A percentile compares a stretch with the other conserved stretches of the same genome.
phyloP scores from a whole-genome alignment of 805 yeast species.

The Helenozyma baotianmanensis region DNA sequence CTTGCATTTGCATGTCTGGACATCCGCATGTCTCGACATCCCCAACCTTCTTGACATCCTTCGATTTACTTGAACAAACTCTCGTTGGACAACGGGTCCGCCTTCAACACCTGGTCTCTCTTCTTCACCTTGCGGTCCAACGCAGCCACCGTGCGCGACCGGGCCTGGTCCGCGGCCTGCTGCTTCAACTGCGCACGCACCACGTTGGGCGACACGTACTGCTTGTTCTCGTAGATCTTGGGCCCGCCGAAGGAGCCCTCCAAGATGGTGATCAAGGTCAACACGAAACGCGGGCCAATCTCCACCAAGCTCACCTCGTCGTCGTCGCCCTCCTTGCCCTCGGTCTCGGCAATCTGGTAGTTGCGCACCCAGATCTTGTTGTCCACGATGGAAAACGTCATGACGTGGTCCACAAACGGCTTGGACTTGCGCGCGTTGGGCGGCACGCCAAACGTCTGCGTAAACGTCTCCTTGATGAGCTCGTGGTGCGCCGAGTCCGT shows the following conservation, averaged over 20 bases:
- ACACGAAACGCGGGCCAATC: slow-evolving; percentile 93
- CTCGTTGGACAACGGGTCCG: slow-evolving; percentile 80
- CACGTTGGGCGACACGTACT: slow-evolving; percentile 92
- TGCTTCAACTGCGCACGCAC: slow-evolving; percentile 85
- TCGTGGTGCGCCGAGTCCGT: slow-evolving; percentile 58
- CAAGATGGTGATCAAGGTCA: slow-evolving; percentile 83
- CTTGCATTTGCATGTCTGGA: no score
- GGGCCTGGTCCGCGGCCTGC: slow-evolving; percentile 75
- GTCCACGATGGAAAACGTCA: slow-evolving; percentile 89
- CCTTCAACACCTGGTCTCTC: slow-evolving; percentile 68
- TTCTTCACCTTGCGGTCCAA: slow-evolving; percentile 67
- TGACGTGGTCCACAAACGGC: slow-evolving; percentile 93
- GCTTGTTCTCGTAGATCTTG: slow-evolving; percentile 93
- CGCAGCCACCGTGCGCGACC: slow-evolving; percentile 74
- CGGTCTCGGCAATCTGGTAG: slow-evolving; percentile 75
- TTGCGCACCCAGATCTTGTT: slow-evolving; percentile 94
- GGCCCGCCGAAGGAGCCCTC: slow-evolving; percentile 99
- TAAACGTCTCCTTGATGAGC: slow-evolving; percentile 77
- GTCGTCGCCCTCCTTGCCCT: slow-evolving; percentile 51
- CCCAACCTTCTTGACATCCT: no score
- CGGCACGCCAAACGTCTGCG: slow-evolving; percentile 88
- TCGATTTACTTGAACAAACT: slow-evolving; percentile 64
- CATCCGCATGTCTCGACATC: no score
- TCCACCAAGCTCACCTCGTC: slow-evolving; percentile 64
- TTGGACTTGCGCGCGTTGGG: slow-evolving; percentile 87